These are phyloP conservation scores for Abrus precatorius DNA, from an alignment of 306 rosid species.

Conservation along the genomic window DNA sequence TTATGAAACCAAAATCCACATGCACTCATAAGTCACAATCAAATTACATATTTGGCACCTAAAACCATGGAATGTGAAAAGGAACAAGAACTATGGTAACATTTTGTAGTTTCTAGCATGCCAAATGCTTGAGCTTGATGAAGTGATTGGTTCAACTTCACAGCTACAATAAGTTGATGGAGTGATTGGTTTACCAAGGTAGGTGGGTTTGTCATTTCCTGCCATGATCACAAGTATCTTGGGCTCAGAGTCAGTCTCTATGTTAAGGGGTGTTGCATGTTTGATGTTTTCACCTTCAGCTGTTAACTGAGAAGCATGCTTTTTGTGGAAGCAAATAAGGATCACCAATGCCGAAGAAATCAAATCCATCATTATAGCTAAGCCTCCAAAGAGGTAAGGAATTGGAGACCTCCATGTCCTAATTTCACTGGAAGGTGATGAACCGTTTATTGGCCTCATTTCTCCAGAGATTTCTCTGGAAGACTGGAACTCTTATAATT, in stretches of 20 bases:
- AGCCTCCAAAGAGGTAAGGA: slow-evolving; percentile 77
- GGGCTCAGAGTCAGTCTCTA: slow-evolving; percentile 25
- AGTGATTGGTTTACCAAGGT: slow-evolving; percentile 44
- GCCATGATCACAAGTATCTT: slow-evolving; percentile 49
- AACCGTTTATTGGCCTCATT: slow-evolving; percentile 41
- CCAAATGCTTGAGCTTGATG: neutral
- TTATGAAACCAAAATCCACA: too few relatives aligned
- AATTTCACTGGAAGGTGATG: slow-evolving; percentile 1
- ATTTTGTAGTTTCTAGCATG: neutral
- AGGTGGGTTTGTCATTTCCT: slow-evolving; percentile 42
- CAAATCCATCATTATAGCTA: slow-evolving; percentile 56
- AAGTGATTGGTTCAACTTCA: neutral
- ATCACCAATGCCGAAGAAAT: slow-evolving; percentile 61
- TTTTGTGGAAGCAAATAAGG: slow-evolving; percentile 62
- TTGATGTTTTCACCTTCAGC: slow-evolving; percentile 13
- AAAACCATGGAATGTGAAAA: slow-evolving; percentile 9
- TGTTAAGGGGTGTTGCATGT: slow-evolving; percentile 26
- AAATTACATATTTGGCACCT: slow-evolving; percentile 12
- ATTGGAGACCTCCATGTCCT: slow-evolving; percentile 64
- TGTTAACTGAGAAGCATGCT: slow-evolving; percentile 36
- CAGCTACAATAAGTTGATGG: slow-evolving; percentile 23
- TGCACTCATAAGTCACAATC: neutral
- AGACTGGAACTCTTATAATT: too few relatives aligned
- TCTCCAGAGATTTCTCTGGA: too few relatives aligned
- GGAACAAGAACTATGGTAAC: neutral